These are phyloP conservation scores for Aspergillus sp. DNA, from an alignment of 2,329 filamentous ascomycete species.

Conservation along the genomic window DNA sequence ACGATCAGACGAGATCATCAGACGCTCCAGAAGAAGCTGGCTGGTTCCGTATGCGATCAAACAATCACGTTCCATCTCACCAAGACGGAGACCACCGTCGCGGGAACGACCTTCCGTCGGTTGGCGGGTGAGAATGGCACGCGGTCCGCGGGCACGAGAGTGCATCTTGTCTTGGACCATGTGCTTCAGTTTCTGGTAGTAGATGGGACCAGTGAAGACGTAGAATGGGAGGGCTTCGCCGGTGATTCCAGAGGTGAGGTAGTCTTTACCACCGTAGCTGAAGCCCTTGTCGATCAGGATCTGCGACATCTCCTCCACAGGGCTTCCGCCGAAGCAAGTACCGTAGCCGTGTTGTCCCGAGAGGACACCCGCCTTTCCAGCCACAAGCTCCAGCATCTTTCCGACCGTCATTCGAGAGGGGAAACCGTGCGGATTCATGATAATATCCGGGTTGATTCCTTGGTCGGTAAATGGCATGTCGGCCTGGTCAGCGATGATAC, in stretches of 20 bases:
- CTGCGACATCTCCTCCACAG: constrained; percentile 83
- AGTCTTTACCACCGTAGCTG: constrained; percentile 96
- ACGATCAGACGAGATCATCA: constrained; percentile 93
- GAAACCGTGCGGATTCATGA: constrained; percentile 99
- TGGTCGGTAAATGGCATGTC: constrained; percentile 94
- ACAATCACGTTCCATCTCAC: constrained; percentile 99
- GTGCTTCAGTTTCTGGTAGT: constrained; percentile 99
- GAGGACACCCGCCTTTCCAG: constrained; percentile 88
- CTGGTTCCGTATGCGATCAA: constrained; percentile 94
- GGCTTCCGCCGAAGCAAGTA: constrained; percentile 79
- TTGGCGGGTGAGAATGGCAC: constrained; percentile 89
- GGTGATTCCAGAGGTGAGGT: constrained; percentile 90
- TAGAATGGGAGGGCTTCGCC: constrained; percentile 92
- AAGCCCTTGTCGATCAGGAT: constrained; percentile 86
- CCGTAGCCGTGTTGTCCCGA: constrained; percentile 86
- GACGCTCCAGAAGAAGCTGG: constrained; percentile 83
- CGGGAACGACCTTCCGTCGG: constrained; percentile 93
- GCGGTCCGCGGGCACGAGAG: constrained; percentile 82
- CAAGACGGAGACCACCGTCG: constrained; percentile 86
- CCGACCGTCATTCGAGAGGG: constrained; percentile 99
- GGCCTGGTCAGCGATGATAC: constrained; percentile 93
- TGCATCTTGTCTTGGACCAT: constrained; percentile 99
- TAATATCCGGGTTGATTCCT: constrained; percentile 93
- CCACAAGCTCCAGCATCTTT: constrained; percentile 92
- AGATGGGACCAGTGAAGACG: constrained; percentile 98